Evolutionary conservation across 805 yeast species (phyloP), one percentile per base, ranked within the genome.

Genomic region (Starmerella bacillaris): DNA sequence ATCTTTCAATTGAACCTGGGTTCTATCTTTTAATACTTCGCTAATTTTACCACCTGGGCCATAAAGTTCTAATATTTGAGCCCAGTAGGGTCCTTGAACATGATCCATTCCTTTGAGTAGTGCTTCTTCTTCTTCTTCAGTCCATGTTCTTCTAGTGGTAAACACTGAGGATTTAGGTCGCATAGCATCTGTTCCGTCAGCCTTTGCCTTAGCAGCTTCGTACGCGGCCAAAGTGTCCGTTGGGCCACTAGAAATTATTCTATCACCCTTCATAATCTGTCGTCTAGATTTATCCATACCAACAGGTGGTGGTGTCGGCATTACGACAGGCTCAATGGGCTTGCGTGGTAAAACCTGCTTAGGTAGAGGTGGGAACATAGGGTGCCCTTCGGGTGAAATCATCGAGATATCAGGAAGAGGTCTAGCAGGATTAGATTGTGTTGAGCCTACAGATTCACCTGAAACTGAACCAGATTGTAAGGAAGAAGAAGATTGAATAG

Each of bases 21-120:
- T 75, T 51, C 98, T 64, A 52, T 82, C 78, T 55, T 82, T 86
- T 46, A 89, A 63, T 1, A 74, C 70, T 53, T 89, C 96, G 27
- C 74, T 72, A 18, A 77, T 65, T 31, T 74, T 67, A 3, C 98
- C 98, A 6, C 96, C 96, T 3, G 93, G 78, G 2, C 98, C 98
- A 53, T 77, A 78, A n/a, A 78, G 58, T 48, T 79, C 94, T 31
- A 86, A 57, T 35, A 89, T 89, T 37, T 78, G 78, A 2, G 93
- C 65, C 98, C 98, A 89, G 45, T 77, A 80, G 0, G 96, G 92
- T 1, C 98, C 98, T 44, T 75, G 71, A 17, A 71, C 61, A 16
- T 53, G 55, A 43, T 78, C 77, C 38, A 89, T 61, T 0, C 94
- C 96, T 36, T 72, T 73, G 20, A 77, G 59, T 18, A 89, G 62